These are phyloP conservation scores for Lactarius indigo DNA, from an alignment of 768 basidiomycete species.

Conservation along the genomic window DNA sequence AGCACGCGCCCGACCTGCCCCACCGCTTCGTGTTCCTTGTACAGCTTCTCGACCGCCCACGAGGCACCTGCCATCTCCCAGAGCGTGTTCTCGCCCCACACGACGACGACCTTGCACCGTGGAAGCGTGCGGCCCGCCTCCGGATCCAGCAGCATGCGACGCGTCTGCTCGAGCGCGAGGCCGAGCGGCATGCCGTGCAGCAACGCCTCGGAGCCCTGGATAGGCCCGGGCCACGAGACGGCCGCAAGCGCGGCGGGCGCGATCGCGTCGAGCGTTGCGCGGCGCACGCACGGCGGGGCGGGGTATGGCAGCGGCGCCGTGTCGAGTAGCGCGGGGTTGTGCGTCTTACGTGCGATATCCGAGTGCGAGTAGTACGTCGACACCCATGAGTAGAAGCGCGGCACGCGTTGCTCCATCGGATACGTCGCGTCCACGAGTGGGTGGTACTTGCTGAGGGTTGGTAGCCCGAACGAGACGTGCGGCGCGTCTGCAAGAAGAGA, in stretches of 20 bases:
- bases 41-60: slow-evolving; percentile 21
- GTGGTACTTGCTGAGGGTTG: slow-evolving; percentile 18
- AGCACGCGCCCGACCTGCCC: slow-evolving; percentile 16
- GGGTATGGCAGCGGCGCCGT: slow-evolving; percentile 14
- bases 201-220: slow-evolving; percentile 21
- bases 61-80: slow-evolving; percentile 22
- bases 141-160: slow-evolving; percentile 15
- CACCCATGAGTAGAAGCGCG: slow-evolving; percentile 24
- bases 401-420: slow-evolving; percentile 19
- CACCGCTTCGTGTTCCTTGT: slow-evolving; percentile 11
- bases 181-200: slow-evolving; percentile 19
- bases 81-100: slow-evolving; percentile 23
- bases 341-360: slow-evolving; percentile 4
- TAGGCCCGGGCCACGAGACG: slow-evolving; percentile 22
- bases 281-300: slow-evolving; percentile 1
- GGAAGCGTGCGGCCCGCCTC: slow-evolving; percentile 15
- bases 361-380: slow-evolving; percentile 25
- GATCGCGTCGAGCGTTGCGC: slow-evolving; percentile 23
- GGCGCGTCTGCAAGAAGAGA: slow-evolving; percentile 10
- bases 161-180: slow-evolving; percentile 13
- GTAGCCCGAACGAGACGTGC: slow-evolving; percentile 17
- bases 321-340: slow-evolving; percentile 17
- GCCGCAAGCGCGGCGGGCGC: slow-evolving; percentile 8
- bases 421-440: slow-evolving; percentile 17
- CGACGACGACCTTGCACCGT: slow-evolving; percentile 21